A percentile compares a stretch with the other conserved stretches of the same genome.
These are phyloP conservation scores for Pinus albicaulis DNA, from an alignment of 75 land plant genomes.

Conservation along the genomic window DNA sequence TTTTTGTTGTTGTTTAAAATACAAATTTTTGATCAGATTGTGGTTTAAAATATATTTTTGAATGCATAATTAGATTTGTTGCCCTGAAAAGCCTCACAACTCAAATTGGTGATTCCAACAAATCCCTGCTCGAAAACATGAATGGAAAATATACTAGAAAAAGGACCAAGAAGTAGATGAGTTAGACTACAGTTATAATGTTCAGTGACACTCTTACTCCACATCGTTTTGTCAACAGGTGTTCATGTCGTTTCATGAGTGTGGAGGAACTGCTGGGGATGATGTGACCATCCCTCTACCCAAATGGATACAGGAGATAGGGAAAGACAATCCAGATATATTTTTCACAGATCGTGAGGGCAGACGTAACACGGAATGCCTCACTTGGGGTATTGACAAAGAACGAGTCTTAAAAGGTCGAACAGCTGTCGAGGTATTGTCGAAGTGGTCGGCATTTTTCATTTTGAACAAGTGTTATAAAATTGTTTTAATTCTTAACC, in stretches of 20 bases:
- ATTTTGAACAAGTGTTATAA: not conserved
- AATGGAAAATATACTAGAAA: no score
- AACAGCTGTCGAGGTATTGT: conserved; percentile 78
- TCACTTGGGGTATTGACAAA: conserved; percentile 89
- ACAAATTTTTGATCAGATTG: no score
- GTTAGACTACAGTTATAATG: not conserved
- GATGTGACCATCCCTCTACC: conserved; percentile 68
- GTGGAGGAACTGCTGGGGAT: conserved; percentile 62
- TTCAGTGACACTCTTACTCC: not conserved
- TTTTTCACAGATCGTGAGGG: conserved; percentile 92
- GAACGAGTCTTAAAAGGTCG: conserved; percentile 81
- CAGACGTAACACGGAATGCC: conserved; percentile 81
- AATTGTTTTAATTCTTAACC: not conserved
- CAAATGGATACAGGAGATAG: conserved; percentile 83
- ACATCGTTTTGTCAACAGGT: conserved; percentile 33
- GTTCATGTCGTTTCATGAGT: conserved; percentile 87
- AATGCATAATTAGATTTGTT: no score
- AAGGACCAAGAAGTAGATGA: no score
- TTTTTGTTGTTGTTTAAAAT: no score
- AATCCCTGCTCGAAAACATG: no score
- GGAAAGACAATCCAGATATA: conserved; percentile 78
- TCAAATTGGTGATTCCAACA: no score
- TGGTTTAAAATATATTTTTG: no score
- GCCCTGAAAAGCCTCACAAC: no score
- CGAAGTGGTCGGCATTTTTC: not conserved